A percentile compares a stretch with the other conserved stretches of the same genome.
These are phyloP conservation scores for Silene uniflora DNA, from an alignment of 148 eudicot genomes.

Conservation along the genomic window DNA sequence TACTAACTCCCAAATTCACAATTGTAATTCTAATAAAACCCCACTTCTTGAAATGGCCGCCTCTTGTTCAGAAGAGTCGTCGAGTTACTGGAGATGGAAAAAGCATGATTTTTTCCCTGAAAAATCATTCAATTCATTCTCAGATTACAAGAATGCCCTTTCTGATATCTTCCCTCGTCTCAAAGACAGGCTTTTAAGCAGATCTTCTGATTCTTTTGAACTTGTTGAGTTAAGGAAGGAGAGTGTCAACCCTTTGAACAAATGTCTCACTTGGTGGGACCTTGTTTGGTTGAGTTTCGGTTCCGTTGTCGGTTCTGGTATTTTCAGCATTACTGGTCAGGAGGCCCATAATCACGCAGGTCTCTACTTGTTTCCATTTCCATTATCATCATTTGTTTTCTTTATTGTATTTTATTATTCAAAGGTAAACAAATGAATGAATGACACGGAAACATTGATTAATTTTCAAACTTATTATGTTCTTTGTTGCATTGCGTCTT, in stretches of 20 bases:
- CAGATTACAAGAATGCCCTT: constrained; percentile 51
- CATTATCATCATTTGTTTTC: too few relatives aligned
- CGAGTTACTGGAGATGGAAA: constrained; percentile 54
- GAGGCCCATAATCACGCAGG: constrained; percentile 72
- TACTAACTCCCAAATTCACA: background rate
- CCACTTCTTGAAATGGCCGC: constrained; percentile 21
- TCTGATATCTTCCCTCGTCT: constrained; percentile 46
- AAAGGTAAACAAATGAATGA: too few relatives aligned
- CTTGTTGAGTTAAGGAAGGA: constrained; percentile 34
- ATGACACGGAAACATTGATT: background rate
- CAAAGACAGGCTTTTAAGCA: constrained; percentile 47
- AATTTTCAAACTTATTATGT: too few relatives aligned
- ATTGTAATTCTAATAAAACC: background rate
- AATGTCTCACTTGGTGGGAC: constrained; percentile 82
- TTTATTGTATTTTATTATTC: too few relatives aligned
- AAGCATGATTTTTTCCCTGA: constrained; percentile 74
- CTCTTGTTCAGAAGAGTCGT: background rate
- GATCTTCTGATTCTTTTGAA: constrained; percentile 59
- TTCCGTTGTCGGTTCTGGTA: constrained; percentile 86
- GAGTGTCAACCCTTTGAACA: constrained; percentile 43
- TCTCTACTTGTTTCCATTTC: constrained; percentile 8
- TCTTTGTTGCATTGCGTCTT: too few relatives aligned
- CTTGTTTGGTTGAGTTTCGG: constrained; percentile 74
- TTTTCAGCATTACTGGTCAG: constrained; percentile 78
- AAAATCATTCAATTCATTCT: constrained; percentile 47